A percentile compares a stretch with the other conserved stretches of the same genome.
These are phyloP conservation scores for Acanthamoeba sp. DNA, from an alignment of 208 protist genomes.

Conservation along the genomic window DNA sequence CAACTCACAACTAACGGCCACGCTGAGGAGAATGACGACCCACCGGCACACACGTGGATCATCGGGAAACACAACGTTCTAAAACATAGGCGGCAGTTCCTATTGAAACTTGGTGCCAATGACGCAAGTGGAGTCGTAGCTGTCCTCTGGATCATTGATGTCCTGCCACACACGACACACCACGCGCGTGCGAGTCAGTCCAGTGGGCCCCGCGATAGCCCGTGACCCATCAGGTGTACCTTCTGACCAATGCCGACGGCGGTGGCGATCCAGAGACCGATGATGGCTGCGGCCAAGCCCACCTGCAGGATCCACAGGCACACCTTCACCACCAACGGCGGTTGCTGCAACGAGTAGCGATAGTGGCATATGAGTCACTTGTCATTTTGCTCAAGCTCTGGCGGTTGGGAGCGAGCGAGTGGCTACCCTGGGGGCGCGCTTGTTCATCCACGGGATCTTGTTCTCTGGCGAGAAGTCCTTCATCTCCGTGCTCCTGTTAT, in stretches of 20 bases:
- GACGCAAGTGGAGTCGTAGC: not conserved
- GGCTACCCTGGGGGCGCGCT: not conserved
- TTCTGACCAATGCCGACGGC: conserved; percentile 57
- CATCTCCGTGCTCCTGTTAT: not conserved
- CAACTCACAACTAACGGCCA: no score
- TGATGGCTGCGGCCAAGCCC: not conserved
- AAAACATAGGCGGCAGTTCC: no score
- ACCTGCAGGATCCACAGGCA: conserved; percentile 35
- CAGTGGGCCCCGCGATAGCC: no score
- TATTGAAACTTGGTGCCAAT: conserved; percentile 2
- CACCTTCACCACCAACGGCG: conserved; percentile 2
- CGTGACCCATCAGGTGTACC: no score
- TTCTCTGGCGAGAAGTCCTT: conserved; percentile 46
- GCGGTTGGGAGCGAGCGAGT: not conserved
- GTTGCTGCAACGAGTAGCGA: not conserved
- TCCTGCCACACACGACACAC: no score
- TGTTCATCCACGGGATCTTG: conserved; percentile 68
- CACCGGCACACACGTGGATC: no score
- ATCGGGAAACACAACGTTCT: no score
- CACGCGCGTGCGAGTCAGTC: no score
- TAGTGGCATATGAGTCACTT: not conserved
- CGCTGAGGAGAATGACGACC: no score
- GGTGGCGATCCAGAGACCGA: conserved; percentile 63
- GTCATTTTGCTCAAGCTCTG: not conserved
- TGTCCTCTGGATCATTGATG: conserved; percentile 7